Evolutionary conservation across 2,329 filamentous ascomycete genomes (phyloP), one percentile per base, ranked within the genome.

Genomic region (Hyphodiscus sp.): DNA sequence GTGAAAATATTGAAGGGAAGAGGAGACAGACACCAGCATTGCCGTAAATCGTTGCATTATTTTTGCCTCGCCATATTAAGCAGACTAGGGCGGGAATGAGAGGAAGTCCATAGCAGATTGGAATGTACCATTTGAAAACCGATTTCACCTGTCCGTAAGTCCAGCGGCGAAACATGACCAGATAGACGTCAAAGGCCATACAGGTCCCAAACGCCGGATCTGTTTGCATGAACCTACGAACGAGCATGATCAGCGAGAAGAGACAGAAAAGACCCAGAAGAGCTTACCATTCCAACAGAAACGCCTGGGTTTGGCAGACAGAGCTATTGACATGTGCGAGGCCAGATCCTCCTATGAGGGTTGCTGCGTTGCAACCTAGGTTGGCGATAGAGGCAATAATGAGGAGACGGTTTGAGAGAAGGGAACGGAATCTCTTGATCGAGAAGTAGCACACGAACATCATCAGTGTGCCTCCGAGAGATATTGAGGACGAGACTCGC

Each of bases 251-350:
- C 16, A 94, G 70, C 58, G 15, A 45, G 19, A 26, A 23, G 19
- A 47, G 0, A 30, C 19, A 15, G 10, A 10, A 13, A 15, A 15
- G 41, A 49, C 73, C 85, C 19, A 0, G 85, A 83, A 64, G 90
- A 86, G 46, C 59, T 56, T 48, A 65, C 89, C 88, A 89, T 67
- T 95, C 88, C 56, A 95, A 86, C n/a, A 95, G 69, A 59, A 91
- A 87, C 0, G 74, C 87, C 64, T 95, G 89, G 26, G 89, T 79
- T 65, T 89, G 85, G 65, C 89, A 85, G 10, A 65, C 38, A 15
- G 58, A 57, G 3, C 58, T 54, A 49, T 62, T 58, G 26, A 56
- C 46, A 47, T 57, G 23, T 2, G 42, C 23, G 11, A 66, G 45
- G 1, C 74, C 77, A 2, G 73, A 71, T 72, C 20, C 74, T 67